Conservation (phyloP, 768 basidiomycete species). For the Austroboletus eburneus region DNA sequence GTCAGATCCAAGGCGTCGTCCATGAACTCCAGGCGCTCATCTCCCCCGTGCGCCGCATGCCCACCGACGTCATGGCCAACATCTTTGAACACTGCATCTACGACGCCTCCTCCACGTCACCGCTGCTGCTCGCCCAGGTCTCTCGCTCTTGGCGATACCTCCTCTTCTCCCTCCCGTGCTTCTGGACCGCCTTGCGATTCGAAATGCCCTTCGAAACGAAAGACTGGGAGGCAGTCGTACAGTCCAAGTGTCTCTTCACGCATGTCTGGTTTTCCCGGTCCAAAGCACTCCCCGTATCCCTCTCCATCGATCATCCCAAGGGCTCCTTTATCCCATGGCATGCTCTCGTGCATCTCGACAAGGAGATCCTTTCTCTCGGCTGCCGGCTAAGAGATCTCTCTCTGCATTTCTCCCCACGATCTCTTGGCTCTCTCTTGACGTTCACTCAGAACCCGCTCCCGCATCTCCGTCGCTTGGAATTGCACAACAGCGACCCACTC, state of each 20-base stretch:
- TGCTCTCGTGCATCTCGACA: slow-evolving; percentile 29
- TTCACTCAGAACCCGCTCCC: slow-evolving; percentile 26
- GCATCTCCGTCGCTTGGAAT: slow-evolving; percentile 21
- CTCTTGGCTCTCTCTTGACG: slow-evolving; percentile 24
- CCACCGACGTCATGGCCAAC: slow-evolving; percentile 27
- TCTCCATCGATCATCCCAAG: slow-evolving; percentile 20
- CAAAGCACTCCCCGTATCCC: slow-evolving; percentile 26
- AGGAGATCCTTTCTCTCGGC: slow-evolving; percentile 24
- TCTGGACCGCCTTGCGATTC: slow-evolving; percentile 24
- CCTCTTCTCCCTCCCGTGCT: slow-evolving; percentile 24
- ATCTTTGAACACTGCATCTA: slow-evolving; percentile 23
- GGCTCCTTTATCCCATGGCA: slow-evolving; percentile 22
- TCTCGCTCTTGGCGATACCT: slow-evolving; percentile 31
- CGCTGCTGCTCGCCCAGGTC: slow-evolving; percentile 27
- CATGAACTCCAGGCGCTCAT: slow-evolving; percentile 25
- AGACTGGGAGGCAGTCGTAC: slow-evolving; percentile 26
- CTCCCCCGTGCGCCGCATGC: slow-evolving; percentile 30
- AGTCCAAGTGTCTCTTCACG: slow-evolving; percentile 23
- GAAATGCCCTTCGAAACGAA: slow-evolving; percentile 17
- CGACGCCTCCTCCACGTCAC: slow-evolving; percentile 16
- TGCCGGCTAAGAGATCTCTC: slow-evolving; percentile 17
- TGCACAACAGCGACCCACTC: slow-evolving; percentile 24
- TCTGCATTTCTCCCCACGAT: slow-evolving; percentile 21
- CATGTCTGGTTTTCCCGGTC: slow-evolving; percentile 30
- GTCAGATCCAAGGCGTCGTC: slow-evolving; percentile 10